Evolutionary conservation across 1,139 yeast genomes (phyloP), one percentile per base, ranked within the genome.

Genomic region (Suhomyces guaymorum): DNA sequence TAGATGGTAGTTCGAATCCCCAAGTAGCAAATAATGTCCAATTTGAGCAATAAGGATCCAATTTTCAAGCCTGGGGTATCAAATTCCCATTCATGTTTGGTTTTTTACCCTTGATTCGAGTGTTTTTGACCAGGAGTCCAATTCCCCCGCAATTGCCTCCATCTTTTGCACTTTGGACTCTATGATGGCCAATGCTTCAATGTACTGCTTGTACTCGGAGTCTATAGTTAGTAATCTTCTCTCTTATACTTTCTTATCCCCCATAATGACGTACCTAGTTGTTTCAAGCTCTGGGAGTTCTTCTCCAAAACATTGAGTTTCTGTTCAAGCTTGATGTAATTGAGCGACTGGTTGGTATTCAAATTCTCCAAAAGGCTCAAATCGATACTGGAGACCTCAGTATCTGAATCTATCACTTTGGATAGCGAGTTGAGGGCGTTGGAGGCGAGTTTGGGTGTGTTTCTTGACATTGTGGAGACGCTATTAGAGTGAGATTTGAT

Each of bases 41-140:
- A n/a, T n/a, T n/a, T n/a, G n/a, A n/a, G n/a, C n/a, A n/a, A n/a
- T n/a, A n/a, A n/a, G n/a, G n/a, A n/a, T n/a, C n/a, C n/a, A n/a
- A n/a, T n/a, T n/a, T n/a, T 17, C 5, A 6, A 17, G 7, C 5
- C 19, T 17, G 19, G 7, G 8, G 19, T 8, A 17, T 17, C 7
- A 8, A 17, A 6, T 5, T 17, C 5, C 8, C 19, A 17, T 17
- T 8, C 8, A 5, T 17, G 19, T 17, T n/a, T 17, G 19, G 19
- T 17, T 17, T n/a, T 24, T 49, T 11, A 55, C 38, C 42, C 70
- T 70, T 4, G 61, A 65, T 30, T 71, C 77, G 29, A 79, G 49
- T 40, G 79, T 83, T 16, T 61, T 56, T 1, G 84, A 68, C 80
- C 84, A 82, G 35, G 63, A 66, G 40, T 80, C 85, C 33, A 84